Base-by-base conservation (phyloP, 2,329 filamentous ascomycete species). In the Neonectria ditissima region DNA sequence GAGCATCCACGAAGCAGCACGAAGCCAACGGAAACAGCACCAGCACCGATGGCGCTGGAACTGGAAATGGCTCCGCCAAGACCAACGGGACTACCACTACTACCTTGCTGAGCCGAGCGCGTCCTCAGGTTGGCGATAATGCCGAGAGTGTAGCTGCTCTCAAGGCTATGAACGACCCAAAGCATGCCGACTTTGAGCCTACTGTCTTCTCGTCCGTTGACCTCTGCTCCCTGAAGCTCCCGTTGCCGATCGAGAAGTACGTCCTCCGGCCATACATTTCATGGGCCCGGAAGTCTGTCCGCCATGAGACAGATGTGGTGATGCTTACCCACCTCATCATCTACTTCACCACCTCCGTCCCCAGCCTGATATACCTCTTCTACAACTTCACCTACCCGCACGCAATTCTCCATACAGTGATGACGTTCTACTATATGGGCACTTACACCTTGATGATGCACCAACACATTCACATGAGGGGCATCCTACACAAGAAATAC, bases 371-470 rank as follows among this genome's bases (percentile, higher is more conserved):
- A 9, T 83, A 84, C 58, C 82, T 95, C 13, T 92, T 87, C 77
- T 82, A 84, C 69, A 80, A 83, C 72, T 94, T 94, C 78, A 85
- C 83, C 10, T 92, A 87, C 79, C 68, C 86, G 39, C 92, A 94
- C 76, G 92, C 85, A 10, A 69, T 92, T 16, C 69, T 89, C 28
- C 92, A 95, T 73, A 81, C 84, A 56, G 72, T 86, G 10, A 88
- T 93, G 82, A 88, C 91, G 71, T 79, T 86, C 34, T 91, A 84
- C 75, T 94, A 90, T 73, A 86, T 89, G 55, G 92, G 92, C 8
- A 83, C 89, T 2, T 95, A 93, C 79, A 95, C 92, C 0, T 82
- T 95, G 39, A 88, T 95, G 86, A 92, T 92, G 85, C 92, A 95
- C 73, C 92, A 95, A 73, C 92, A 95, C 76, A 94, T 95, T 70